phyloP scores from a whole-genome alignment of 129 eudicot genomes.

The Apium graveolens region DNA sequence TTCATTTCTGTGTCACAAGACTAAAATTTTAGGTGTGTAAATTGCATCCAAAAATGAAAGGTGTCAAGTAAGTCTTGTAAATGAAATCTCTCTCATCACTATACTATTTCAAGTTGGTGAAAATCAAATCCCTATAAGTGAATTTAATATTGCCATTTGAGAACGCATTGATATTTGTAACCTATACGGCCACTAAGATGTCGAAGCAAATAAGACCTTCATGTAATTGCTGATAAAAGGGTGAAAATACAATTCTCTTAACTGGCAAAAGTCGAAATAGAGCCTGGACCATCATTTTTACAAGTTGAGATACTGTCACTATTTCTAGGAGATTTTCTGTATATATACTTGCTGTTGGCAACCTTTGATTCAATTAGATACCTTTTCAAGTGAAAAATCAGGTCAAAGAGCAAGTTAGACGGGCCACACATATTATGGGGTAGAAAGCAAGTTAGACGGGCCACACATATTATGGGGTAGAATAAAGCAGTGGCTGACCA shows the following conservation, averaged over 20 bases:
- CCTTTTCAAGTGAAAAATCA: background rate
- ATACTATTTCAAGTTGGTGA: background rate
- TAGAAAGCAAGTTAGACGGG: background rate
- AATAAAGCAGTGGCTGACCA: background rate
- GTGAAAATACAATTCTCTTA: background rate
- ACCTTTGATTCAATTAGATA: background rate
- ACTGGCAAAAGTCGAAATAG: background rate
- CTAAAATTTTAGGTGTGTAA: background rate
- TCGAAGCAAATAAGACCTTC: background rate
- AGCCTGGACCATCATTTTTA: background rate
- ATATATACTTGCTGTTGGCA: background rate
- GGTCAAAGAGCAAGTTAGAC: background rate
- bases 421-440: background rate
- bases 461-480: background rate
- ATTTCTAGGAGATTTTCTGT: background rate
- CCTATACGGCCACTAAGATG: background rate
- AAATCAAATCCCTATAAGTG: background rate
- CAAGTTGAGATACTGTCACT: background rate
- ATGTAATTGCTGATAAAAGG: background rate
- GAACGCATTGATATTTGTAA: background rate
- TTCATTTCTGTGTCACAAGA: background rate
- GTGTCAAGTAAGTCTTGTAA: background rate
- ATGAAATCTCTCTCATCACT: background rate
- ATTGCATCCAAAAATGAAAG: background rate
- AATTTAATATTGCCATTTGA: background rate